A percentile compares a stretch with the other conserved stretches of the same genome.
Conservation (phyloP, 2,329 filamentous ascomycete genomes). For the Sclerotinia glacialis region DNA sequence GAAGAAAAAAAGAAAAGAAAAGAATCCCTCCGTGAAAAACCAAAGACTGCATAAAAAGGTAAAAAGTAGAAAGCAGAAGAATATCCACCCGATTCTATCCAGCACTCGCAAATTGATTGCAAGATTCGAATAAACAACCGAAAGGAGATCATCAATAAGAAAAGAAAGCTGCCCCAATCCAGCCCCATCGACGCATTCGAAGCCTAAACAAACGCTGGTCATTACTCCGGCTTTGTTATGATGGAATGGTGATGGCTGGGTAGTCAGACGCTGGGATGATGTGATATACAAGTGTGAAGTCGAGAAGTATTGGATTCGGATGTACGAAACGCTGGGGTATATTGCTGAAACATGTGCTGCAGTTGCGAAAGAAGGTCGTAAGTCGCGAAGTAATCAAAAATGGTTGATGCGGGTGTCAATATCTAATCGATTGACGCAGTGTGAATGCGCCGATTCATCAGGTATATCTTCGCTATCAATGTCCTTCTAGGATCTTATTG, state of each 20-base stretch:
- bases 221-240: neutral
- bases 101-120: neutral
- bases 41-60: neutral
- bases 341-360: neutral
- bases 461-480: neutral
- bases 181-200: neutral
- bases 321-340: slow-evolving; percentile 8
- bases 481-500: neutral
- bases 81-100: too few relatives aligned
- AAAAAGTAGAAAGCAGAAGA: neutral
- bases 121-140: neutral
- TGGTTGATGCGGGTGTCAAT: neutral
- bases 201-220: neutral
- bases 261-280: neutral
- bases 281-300: neutral
- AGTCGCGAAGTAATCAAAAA: neutral
- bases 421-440: neutral
- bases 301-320: neutral
- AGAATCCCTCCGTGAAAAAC: neutral
- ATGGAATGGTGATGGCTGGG: neutral
- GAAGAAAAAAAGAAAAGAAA: neutral
- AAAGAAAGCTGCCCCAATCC: neutral
- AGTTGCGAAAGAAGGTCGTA: neutral
- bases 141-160: neutral
- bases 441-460: too few relatives aligned